Conservation (phyloP, 495 filamentous ascomycete genomes). For the Zalerion maritima region DNA sequence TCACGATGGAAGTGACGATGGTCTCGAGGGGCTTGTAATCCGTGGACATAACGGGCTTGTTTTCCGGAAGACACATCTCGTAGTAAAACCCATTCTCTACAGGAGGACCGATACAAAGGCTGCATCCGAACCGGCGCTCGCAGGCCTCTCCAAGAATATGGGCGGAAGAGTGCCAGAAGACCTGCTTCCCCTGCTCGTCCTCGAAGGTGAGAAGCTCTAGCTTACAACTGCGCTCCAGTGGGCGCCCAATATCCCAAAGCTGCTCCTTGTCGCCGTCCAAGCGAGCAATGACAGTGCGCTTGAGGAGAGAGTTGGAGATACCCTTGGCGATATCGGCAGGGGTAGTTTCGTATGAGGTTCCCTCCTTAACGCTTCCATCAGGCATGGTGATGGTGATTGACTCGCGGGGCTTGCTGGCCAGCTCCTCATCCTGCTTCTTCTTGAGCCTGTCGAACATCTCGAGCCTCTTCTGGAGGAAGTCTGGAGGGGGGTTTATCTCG, state of each 20-base stretch:
- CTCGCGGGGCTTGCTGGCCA: slow-evolving; percentile 48
- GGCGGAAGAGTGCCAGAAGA: slow-evolving; percentile 89
- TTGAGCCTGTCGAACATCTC: slow-evolving; percentile 78
- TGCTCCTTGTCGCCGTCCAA: slow-evolving; percentile 50
- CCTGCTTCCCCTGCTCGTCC: slow-evolving; percentile 63
- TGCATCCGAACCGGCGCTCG: slow-evolving; percentile 77
- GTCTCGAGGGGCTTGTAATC: slow-evolving; percentile 75
- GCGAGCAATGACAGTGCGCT: slow-evolving; percentile 67
- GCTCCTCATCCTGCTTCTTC: slow-evolving; percentile 61
- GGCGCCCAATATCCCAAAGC: slow-evolving; percentile 85
- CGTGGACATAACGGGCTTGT: slow-evolving; percentile 50
- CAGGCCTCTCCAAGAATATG: slow-evolving; percentile 89
- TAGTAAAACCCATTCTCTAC: slow-evolving; percentile 95
- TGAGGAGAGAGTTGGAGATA: slow-evolving; percentile 54
- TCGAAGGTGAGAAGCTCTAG: slow-evolving; percentile 75
- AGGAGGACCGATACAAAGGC: slow-evolving; percentile 84
- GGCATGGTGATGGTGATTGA: slow-evolving; percentile 51
- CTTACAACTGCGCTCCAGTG: slow-evolving; percentile 66
- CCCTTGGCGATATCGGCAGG: slow-evolving; percentile 49
- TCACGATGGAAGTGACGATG: slow-evolving; percentile 62
- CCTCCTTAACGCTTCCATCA: slow-evolving; percentile 44
- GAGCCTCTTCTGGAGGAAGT: slow-evolving; percentile 73
- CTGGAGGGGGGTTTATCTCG: slow-evolving; percentile 52
- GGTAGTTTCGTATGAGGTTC: slow-evolving; percentile 59
- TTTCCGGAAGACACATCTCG: slow-evolving; percentile 77